These are phyloP conservation scores for Umbilicus rupestris DNA, from an alignment of 164 flowering plant species.

Conservation along the genomic window DNA sequence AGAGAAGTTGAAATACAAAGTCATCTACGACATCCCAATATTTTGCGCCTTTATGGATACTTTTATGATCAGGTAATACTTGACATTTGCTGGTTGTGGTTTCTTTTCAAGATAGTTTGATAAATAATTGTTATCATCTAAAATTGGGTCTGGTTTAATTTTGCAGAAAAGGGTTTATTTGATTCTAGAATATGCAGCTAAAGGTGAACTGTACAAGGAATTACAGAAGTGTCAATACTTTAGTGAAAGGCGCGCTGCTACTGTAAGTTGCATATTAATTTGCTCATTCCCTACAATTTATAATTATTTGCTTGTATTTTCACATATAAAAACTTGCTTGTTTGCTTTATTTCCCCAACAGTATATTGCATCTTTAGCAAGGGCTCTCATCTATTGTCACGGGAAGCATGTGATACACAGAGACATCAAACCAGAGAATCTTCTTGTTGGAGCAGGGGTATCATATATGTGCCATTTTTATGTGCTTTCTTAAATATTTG, in stretches of 20 bases:
- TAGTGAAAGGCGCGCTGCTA: conserved; percentile 91
- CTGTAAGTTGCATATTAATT: conserved; percentile 44
- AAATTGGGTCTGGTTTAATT: not conserved
- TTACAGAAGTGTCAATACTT: conserved; percentile 88
- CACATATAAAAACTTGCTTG: not conserved
- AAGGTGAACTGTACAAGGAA: conserved; percentile 92
- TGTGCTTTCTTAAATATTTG: not conserved
- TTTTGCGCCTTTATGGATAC: conserved; percentile 83
- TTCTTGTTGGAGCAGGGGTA: conserved; percentile 82
- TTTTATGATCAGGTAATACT: conserved; percentile 78
- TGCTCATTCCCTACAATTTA: not conserved
- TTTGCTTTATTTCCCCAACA: conserved; percentile 18
- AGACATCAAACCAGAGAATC: conserved; percentile 97
- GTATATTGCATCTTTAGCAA: conserved; percentile 84
- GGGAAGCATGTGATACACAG: conserved; percentile 96
- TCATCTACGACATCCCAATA: conserved; percentile 84
- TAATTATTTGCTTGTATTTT: not conserved
- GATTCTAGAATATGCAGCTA: conserved; percentile 91
- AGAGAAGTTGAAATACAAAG: conserved; percentile 95
- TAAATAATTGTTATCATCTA: not conserved
- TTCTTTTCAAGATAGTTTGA: not conserved
- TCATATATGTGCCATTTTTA: not conserved
- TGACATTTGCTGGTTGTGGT: not conserved
- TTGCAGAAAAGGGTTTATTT: conserved; percentile 84
- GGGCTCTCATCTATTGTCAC: conserved; percentile 89